Base-by-base conservation (phyloP, 2,329 filamentous ascomycete species). In the Parafenestella ontariensis region DNA sequence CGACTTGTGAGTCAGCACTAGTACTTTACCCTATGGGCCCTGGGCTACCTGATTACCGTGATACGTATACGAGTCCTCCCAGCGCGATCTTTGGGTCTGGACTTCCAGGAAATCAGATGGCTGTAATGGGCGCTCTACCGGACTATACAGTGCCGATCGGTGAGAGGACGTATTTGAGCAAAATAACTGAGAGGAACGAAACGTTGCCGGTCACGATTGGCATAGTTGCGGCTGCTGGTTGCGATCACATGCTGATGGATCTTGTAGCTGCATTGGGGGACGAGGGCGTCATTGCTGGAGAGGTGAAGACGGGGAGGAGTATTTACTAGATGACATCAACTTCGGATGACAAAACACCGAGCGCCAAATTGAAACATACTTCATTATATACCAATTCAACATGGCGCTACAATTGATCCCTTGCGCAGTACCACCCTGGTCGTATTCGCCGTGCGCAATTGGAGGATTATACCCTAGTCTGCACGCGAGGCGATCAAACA, bases 201-300 rank as follows among this genome's bases (percentile, higher is more conserved):
- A 54, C 43, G 18, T 17, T 64, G 13, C 58, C 58, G n/a, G 45
- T 61, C 13, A 58, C 55, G 9, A 56, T 62, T 46, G 54, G 54
- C 10, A 58, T 61, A 31, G 40, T 57, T 10, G 54, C 42, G n/a
- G 54, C 56, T 18, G 45, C 39, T 17, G 49, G 58, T 23, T 57
- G 50, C n/a, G 54, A 61, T 47, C 36, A 51, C 5, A 57, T 60
- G 56, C 40, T 62, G 29, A 51, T 60, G 48, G 33, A 58, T 51
- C 37, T 57, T 17, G 48, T 58, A 13, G 44, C 37, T 40, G 56
- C 49, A 17, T 49, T 64, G 39, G 54, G 26, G 20, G 52, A 60
- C 11, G 39, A 42, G 26, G 43, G 56, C 21, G 40, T 52, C 11
- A 48, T 59, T 40, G 8, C 15, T 17, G 46, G 44, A 29, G 39